A percentile compares a stretch with the other conserved stretches of the same genome.
Evolutionary conservation across 768 basidiomycete species (phyloP).

Genomic region (Mycena haematopus): DNA sequence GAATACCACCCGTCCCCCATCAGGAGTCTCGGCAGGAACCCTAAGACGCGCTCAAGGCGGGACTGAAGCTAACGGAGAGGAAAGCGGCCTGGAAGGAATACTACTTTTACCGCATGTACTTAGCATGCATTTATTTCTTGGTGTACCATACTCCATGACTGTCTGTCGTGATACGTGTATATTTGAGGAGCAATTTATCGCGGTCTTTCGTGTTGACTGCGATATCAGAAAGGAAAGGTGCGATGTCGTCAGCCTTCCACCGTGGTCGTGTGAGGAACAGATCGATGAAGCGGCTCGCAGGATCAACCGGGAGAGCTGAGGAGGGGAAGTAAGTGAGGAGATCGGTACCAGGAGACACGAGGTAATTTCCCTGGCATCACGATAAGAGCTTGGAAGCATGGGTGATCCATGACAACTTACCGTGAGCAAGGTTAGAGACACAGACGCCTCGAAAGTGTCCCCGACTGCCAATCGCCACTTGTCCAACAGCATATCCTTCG

Average conservation of each 20-base stretch:
- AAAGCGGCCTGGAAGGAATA: background rate
- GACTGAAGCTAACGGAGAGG: conserved; percentile 31
- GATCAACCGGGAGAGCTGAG: conserved; percentile 75
- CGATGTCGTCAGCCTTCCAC: conserved; percentile 83
- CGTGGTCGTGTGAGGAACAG: conserved; percentile 81
- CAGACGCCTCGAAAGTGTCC: conserved; percentile 70
- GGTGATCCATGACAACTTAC: conserved; percentile 56
- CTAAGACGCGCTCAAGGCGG: conserved; percentile 49
- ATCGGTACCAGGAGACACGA: conserved; percentile 48
- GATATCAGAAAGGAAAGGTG: conserved; percentile 82
- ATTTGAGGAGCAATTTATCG: conserved; percentile 88
- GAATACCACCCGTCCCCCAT: conserved; percentile 58
- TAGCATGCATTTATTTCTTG: conserved; percentile 53
- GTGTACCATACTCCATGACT: conserved; percentile 76
- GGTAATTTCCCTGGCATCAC: conserved; percentile 74
- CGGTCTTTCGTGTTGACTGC: conserved; percentile 85
- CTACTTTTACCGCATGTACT: no score
- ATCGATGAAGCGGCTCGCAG: conserved; percentile 83
- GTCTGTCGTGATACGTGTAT: conserved; percentile 79
- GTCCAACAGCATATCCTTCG: conserved; percentile 58
- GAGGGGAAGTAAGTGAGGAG: conserved; percentile 78
- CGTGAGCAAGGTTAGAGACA: conserved; percentile 71
- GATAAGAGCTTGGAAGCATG: background rate
- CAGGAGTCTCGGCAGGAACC: conserved; percentile 42
- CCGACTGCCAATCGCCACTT: conserved; percentile 81